Percentiles rank a stretch among this genome's conserved stretches.
These are phyloP conservation scores for Podila clonocystis DNA, from an alignment of 192 early-diverging fungal species.

Conservation along the genomic window DNA sequence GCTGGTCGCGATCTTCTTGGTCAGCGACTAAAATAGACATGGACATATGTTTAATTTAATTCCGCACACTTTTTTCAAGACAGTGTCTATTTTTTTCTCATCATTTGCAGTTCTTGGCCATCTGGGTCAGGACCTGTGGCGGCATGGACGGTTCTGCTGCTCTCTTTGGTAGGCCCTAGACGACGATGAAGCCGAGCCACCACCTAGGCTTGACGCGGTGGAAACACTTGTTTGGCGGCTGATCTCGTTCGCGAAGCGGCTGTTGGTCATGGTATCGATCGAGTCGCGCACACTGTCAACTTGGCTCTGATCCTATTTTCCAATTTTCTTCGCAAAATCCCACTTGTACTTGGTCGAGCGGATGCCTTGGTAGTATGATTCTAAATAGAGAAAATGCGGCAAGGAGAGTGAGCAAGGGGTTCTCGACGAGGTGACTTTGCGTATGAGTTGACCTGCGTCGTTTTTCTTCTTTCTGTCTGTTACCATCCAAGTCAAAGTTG, in stretches of 20 bases:
- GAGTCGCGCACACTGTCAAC: conserved; percentile 65
- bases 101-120: conserved; percentile 40
- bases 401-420: background rate
- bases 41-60: background rate
- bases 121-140: conserved; percentile 14
- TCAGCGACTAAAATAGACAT: conserved; percentile 42
- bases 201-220: conserved; percentile 12
- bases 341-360: conserved; percentile 80
- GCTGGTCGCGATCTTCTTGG: conserved; percentile 58
- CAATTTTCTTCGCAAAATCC: conserved; percentile 67
- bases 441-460: no score
- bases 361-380: conserved; percentile 79
- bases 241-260: conserved; percentile 45
- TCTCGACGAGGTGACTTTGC: background rate
- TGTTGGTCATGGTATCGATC: conserved; percentile 68
- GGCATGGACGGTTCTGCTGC: conserved; percentile 22
- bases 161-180: conserved; percentile 14
- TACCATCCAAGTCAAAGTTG: conserved; percentile 69
- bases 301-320: conserved; percentile 57
- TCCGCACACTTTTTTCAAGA: background rate
- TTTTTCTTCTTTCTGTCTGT: background rate
- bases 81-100: background rate
- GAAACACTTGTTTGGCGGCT: conserved; percentile 34
- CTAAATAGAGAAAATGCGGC: no score
- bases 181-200: background rate